A percentile compares a stretch with the other conserved stretches of the same genome.
Evolutionary conservation across 768 basidiomycete genomes (phyloP).

Genomic region (Panaeolus papilionaceus): DNA sequence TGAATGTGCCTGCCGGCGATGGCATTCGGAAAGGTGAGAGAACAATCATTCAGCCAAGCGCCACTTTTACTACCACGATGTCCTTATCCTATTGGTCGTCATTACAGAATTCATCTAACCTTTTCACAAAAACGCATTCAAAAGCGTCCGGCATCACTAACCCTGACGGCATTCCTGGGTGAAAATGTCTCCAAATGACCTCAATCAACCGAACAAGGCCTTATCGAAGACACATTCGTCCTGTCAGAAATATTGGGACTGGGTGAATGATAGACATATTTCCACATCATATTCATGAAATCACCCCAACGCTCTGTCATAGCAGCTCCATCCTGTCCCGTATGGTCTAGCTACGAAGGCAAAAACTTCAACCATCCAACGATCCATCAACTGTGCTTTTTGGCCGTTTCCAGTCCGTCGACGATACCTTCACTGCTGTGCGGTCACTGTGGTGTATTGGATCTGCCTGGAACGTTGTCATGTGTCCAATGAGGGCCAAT

Average conservation of each 20-base stretch:
- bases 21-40: slow-evolving; percentile 10
- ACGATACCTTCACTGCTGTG: background rate
- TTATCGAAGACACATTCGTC: slow-evolving; percentile 6
- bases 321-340: background rate
- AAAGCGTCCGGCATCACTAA: slow-evolving; percentile 8
- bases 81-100: slow-evolving; percentile 1
- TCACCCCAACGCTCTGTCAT: background rate
- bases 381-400: background rate
- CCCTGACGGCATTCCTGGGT: slow-evolving; percentile 12
- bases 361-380: background rate
- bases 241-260: slow-evolving; percentile 9
- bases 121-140: slow-evolving; percentile 5
- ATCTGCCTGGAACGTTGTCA: background rate
- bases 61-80: slow-evolving; percentile 8
- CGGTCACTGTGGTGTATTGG: background rate
- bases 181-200: background rate
- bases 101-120: slow-evolving; percentile 13
- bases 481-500: background rate
- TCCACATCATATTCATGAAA: background rate
- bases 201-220: background rate
- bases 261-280: slow-evolving; percentile 4
- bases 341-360: slow-evolving; percentile 1
- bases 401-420: background rate
- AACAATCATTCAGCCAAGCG: slow-evolving; percentile 13
- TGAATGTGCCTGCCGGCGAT: slow-evolving; percentile 10